phyloP scores from a whole-genome alignment of 208 protist genomes.

The Trypanosoma scelopori region DNA sequence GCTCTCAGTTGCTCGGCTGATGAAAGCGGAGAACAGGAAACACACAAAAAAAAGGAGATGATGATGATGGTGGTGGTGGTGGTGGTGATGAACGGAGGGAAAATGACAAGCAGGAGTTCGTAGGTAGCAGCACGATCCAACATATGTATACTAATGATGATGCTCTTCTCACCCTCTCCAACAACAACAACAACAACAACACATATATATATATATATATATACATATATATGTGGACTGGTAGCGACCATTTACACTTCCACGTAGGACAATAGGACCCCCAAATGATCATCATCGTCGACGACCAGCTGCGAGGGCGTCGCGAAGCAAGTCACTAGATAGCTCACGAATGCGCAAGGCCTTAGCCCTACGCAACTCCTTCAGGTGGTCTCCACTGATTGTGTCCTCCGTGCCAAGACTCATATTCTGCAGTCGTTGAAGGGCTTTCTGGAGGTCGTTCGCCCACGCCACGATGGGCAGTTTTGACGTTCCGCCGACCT shows the following conservation, averaged over 20 bases:
- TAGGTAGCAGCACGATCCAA: too few species aligned
- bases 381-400: not conserved
- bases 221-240: too few species aligned
- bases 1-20: too few species aligned
- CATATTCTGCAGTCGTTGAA: slow-evolving; percentile 26
- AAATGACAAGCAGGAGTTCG: not conserved
- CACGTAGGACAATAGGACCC: not conserved
- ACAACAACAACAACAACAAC: too few species aligned
- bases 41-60: too few species aligned
- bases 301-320: slow-evolving; percentile 15
- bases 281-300: slow-evolving; percentile 13
- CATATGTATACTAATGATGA: too few species aligned
- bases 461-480: slow-evolving; percentile 59
- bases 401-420: not conserved
- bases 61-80: not conserved
- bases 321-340: slow-evolving; percentile 21
- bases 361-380: slow-evolving; percentile 16
- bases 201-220: too few species aligned
- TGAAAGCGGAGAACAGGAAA: too few species aligned
- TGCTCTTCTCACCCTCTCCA: too few species aligned
- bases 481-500: slow-evolving; percentile 34
- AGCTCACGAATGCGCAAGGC: slow-evolving; percentile 1
- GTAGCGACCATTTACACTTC: too few species aligned
- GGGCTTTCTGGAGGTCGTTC: slow-evolving; percentile 26
- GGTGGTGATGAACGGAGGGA: too few species aligned